Base-by-base conservation (phyloP, 371 early-diverging fungal species). In the Rhizopus sp. region DNA sequence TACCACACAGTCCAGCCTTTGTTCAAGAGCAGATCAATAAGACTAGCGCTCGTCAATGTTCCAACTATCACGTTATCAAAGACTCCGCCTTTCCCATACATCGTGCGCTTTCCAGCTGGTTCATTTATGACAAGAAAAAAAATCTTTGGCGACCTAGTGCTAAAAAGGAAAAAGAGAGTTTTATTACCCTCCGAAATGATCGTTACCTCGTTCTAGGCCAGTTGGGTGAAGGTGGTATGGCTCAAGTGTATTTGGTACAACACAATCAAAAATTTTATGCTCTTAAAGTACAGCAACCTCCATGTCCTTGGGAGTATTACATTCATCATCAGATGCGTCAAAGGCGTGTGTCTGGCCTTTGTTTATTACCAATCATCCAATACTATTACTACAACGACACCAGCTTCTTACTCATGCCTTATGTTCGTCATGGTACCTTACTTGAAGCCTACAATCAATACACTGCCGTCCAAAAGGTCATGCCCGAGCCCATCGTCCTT, bases 301-400 rank as follows among this genome's bases (percentile, higher is more conserved):
- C 76, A 5, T 64, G 67, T 51, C 56, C 74, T 39, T 77, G 74
- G 76, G 81, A 80, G 31, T 77, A 63, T 57, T 80, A 75, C 35
- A 69, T 77, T 9, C 44, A 74, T n/a, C 53, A 55, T 48, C 68
- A 73, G 44, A 33, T 72, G 7, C 49, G 55, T 5, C 13, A 48
- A 35, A 53, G 67, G 23, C 42, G 53, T 23, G 4, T 37, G 30
- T 5, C 47, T 6, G 34, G 31, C 5, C 34, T 55, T 9, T 13
- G 17, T 15, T 42, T 59, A 33, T 42, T 63, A 4, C 51, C 35
- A 4, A 30, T 57, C 3, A 16, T 50, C 16, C 30, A 23, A 2
- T 64, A 61, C 9, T 69, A 60, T 35, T 55, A 48, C 12, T 81
- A 61, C 35, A 37, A 46, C 12, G 62, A 74, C 42, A 57, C 56